Conservation (phyloP, 73 alveolate species). For the Tetrahymena thermophila region DNA sequence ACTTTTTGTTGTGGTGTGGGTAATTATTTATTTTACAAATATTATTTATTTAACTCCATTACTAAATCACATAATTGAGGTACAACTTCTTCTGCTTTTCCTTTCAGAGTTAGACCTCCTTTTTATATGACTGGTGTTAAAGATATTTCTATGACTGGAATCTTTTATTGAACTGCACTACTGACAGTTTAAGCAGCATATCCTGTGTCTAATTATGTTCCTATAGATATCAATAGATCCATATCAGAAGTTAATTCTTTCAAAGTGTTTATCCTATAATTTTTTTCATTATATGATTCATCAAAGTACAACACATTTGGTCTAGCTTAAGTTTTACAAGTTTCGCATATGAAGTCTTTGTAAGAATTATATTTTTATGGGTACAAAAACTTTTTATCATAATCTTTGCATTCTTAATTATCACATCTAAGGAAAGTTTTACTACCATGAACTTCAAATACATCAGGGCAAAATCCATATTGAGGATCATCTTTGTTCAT, state of each 20-base stretch:
- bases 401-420: neutral
- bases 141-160: neutral
- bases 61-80: neutral
- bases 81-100: neutral
- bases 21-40: neutral
- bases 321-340: neutral
- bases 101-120: neutral
- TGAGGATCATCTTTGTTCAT: neutral
- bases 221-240: neutral
- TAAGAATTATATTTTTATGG: neutral
- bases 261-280: neutral
- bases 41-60: neutral
- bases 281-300: neutral
- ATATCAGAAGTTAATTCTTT: neutral
- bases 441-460: neutral
- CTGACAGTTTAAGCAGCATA: neutral
- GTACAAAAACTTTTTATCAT: neutral
- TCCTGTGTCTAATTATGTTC: neutral
- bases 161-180: neutral
- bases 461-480: neutral
- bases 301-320: neutral
- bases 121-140: neutral
- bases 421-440: neutral
- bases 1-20: neutral
- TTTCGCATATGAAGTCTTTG: neutral